phyloP scores from a whole-genome alignment of 2,329 filamentous ascomycete species.

The Claviceps sp. region DNA sequence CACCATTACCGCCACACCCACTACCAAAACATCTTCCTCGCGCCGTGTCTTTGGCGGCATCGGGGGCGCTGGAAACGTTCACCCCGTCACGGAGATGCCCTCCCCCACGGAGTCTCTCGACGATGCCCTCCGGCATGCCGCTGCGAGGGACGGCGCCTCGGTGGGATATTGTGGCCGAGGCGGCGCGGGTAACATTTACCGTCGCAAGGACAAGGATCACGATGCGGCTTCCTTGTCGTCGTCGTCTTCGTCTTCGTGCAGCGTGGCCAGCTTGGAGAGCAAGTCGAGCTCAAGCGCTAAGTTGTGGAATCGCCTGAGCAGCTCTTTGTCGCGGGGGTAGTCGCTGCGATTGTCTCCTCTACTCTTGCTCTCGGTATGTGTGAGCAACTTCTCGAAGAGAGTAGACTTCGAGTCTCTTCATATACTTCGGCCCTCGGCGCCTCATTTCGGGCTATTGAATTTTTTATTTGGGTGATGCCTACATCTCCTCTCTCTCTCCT shows the following conservation, averaged over 20 bases:
- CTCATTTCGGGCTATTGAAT: too few relatives aligned
- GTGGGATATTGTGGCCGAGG: constrained; percentile 54
- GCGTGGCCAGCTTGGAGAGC: constrained; percentile 21
- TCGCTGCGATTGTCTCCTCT: neutral
- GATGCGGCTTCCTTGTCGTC: constrained; percentile 13
- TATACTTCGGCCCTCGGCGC: too few relatives aligned
- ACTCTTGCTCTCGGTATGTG: too few relatives aligned
- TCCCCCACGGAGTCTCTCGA: constrained; percentile 33
- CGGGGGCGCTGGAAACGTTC: constrained; percentile 52
- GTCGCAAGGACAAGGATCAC: constrained; percentile 26
- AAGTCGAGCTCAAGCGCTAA: constrained; percentile 19
- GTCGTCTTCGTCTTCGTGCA: constrained; percentile 13
- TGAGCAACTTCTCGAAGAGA: too few relatives aligned
- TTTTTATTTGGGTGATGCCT: too few relatives aligned
- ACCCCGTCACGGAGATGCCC: constrained; percentile 30
- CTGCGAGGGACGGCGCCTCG: constrained; percentile 25
- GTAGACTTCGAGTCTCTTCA: too few relatives aligned
- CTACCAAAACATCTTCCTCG: constrained; percentile 23
- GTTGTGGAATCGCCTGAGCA: constrained; percentile 21
- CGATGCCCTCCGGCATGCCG: constrained; percentile 30
- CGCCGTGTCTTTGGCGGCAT: constrained; percentile 51
- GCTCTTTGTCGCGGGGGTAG: constrained; percentile 15
- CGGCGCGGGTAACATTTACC: constrained; percentile 52
- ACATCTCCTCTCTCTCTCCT: too few relatives aligned
- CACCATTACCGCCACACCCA: constrained; percentile 4